phyloP scores from a whole-genome alignment of 345 rosid genomes.

The Camelina sativa region DNA sequence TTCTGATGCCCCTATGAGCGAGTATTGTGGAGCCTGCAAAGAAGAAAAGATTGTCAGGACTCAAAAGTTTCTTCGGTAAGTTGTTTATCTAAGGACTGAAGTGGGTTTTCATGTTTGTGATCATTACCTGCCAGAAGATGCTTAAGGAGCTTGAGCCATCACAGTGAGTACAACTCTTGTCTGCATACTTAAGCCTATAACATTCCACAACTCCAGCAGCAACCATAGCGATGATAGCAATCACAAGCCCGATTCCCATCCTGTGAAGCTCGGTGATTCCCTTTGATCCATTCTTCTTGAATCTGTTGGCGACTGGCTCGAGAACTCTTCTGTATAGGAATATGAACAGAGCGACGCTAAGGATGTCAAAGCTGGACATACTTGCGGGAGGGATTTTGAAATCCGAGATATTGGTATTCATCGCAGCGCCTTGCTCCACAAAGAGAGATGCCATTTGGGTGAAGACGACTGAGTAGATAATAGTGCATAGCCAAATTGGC shows the following conservation, averaged over 20 bases:
- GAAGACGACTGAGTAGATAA: slow-evolving; percentile 91
- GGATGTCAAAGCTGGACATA: slow-evolving; percentile 98
- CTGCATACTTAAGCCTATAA: slow-evolving; percentile 72
- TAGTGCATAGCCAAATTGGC: slow-evolving; percentile 99
- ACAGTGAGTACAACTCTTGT: slow-evolving; percentile 69
- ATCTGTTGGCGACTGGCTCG: slow-evolving; percentile 65
- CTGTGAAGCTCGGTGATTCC: slow-evolving; percentile 94
- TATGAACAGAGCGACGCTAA: slow-evolving; percentile 88
- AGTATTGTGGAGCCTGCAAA: slow-evolving; percentile 84
- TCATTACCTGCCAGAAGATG: slow-evolving; percentile 91
- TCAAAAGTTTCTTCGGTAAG: slow-evolving; percentile 7
- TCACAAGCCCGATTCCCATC: slow-evolving; percentile 96
- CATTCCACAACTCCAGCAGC: slow-evolving; percentile 88
- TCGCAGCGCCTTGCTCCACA: slow-evolving; percentile 99
- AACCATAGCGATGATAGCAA: slow-evolving; percentile 87
- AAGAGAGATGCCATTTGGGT: slow-evolving; percentile 99
- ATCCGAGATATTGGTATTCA: slow-evolving; percentile 74
- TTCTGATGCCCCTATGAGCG: slow-evolving; percentile 94
- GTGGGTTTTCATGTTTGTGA: not conserved
- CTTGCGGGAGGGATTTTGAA: slow-evolving; percentile 91
- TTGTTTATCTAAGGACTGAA: not conserved
- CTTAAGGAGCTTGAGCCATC: slow-evolving; percentile 93
- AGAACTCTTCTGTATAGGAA: slow-evolving; percentile 81
- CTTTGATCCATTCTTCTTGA: slow-evolving; percentile 54
- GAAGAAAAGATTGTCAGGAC: not conserved